phyloP scores from a whole-genome alignment of 176 grass and related monocot species.

The Tillandsia fasciculata region DNA sequence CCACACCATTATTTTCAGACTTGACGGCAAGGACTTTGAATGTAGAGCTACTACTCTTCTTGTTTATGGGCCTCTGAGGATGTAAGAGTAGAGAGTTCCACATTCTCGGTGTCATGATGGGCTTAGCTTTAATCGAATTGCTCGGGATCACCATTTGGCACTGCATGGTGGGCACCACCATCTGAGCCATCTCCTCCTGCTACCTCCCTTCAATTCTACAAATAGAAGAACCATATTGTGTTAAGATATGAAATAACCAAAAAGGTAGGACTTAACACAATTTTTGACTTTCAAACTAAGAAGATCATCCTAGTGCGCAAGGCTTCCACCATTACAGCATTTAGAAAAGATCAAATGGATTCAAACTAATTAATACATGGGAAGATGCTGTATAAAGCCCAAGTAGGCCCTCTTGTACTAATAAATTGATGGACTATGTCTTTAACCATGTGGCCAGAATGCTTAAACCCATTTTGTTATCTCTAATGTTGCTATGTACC shows the following conservation, averaged over 20 bases:
- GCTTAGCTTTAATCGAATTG: conserved; percentile 26
- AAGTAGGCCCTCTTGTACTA: no score
- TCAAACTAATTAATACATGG: no score
- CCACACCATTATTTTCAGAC: conserved; percentile 39
- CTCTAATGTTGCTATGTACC: no score
- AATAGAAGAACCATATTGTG: not conserved
- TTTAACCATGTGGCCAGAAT: no score
- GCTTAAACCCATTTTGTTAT: no score
- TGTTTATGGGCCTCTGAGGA: conserved; percentile 29
- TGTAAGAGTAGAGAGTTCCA: conserved; percentile 45
- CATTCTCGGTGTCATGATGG: conserved; percentile 34
- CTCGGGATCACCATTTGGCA: conserved; percentile 42
- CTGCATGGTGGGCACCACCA: conserved; percentile 73
- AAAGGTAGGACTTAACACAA: not conserved
- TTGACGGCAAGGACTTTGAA: conserved; percentile 75
- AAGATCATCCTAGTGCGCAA: not conserved
- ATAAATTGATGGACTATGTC: no score
- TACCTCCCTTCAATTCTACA: conserved; percentile 24
- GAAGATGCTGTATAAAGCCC: no score
- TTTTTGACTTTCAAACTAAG: not conserved
- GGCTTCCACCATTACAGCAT: no score
- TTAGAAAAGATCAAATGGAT: no score
- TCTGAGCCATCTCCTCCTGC: conserved; percentile 53
- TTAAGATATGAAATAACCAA: not conserved
- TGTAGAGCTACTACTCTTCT: conserved; percentile 30